Evolutionary conservation across 805 yeast genomes (phyloP), one percentile per base, ranked within the genome.

Genomic region (Myxozyma vanderwaltii): DNA sequence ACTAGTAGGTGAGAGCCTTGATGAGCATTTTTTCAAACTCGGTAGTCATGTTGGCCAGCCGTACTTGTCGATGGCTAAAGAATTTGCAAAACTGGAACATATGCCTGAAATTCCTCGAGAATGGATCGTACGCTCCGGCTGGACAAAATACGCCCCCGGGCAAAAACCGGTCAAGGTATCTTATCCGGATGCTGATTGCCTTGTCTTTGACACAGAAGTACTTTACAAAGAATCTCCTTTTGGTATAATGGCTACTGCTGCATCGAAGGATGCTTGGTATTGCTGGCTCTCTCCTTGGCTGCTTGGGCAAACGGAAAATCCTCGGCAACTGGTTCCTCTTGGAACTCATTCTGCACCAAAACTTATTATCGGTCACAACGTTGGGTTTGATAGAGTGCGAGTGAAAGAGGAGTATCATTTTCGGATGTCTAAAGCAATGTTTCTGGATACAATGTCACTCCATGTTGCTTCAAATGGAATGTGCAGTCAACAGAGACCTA

Each of bases 201-300:
- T 94, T 12, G 91, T 88, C 0, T 92, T 92, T 71, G 99, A 94
- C 72, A 91, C 89, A 10, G 99, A 94, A 71, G 89, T 86, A 0
- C 71, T 91, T 68, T 91, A 90, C 73, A 86, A 89, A 65, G 73
- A 83, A 0, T 82, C 94, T 0, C 81, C 80, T 2, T 91, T 83
- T 69, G 86, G 98, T 0, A 82, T 88, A 0, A 70, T 94, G 72
- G 97, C 96, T 1, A 81, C 88, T 0, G 96, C 96, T 10, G 85
- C 80, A 1, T 84, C 96, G 0, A 71, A 78, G 0, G 76, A 79
- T 8, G 96, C 96, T 0, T 91, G 97, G 96, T 94, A 91, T 69
- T 84, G 86, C 0, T 94, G 99, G 99, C 85, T 90, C 7, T 90
- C 96, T 0, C 99, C 99, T 0, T 85, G 80, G 70, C 71, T 94